Evolutionary conservation across 805 yeast genomes (phyloP), one percentile per base, ranked within the genome.

Genomic region (Jamesozyma gamospora): DNA sequence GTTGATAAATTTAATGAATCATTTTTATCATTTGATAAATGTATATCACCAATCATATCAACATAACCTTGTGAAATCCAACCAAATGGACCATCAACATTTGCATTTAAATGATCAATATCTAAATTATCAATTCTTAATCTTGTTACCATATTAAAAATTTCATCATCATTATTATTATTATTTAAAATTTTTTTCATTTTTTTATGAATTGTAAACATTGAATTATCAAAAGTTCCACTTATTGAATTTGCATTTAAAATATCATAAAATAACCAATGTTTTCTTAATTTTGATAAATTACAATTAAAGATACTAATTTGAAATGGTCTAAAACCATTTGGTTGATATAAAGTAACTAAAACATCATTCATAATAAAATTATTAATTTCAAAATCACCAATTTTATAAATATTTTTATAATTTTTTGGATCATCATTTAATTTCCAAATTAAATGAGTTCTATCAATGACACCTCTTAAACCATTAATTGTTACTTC

Each of bases 11-110:
- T 69, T 35, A 39, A 45, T 10, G 71, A 58, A 32, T 71, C 75
- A 27, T 74, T 72, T 32, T 70, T 68, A 38, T 75, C 78, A 35
- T 75, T 74, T 0, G 95, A 94, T 2, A 87, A 77, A 71, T 79
- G 75, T 14, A 90, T 76, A 55, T 92, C 96, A 7, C 96, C 96
- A 46, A 85, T 65, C 79, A 92, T 80, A 60, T 92, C 96, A 17
- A 90, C 97, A 37, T 77, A 77, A 12, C 99, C 98, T 45, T 75
- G 72, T 5, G 85, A 77, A 41, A 92, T 90, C 99, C 99, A 92
- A 6, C 97, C 96, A 61, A 92, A 86, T 11, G 97, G 95, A 0
- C 99, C 98, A 40, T 79, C 78, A 41, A 84, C 72, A 0, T 96
- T 97, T 1, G 84, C 75, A 55, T 92, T 92, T 42, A 92, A 63